These are phyloP conservation scores for Discostella stelligeroides DNA, from an alignment of 108 stramenopile species.

Conservation along the genomic window DNA sequence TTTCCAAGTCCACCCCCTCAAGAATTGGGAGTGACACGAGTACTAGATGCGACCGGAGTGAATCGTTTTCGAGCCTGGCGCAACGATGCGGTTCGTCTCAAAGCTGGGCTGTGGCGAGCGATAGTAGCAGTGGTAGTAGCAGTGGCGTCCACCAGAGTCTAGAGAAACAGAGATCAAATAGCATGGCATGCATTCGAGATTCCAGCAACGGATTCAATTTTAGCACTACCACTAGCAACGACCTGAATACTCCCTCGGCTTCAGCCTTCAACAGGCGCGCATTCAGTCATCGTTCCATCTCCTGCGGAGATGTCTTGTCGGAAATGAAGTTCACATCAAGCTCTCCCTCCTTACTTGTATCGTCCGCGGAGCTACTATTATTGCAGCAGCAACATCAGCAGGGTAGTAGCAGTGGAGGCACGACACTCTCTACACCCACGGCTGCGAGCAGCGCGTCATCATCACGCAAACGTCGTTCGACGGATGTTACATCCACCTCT, in stretches of 20 bases:
- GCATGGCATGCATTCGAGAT: not conserved
- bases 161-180: no score
- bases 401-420: not conserved
- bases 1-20: no score
- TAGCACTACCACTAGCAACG: no score
- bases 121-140: not conserved
- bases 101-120: not conserved
- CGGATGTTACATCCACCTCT: not conserved
- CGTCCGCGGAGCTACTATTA: not conserved
- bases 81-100: not conserved
- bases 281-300: not conserved
- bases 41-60: no score
- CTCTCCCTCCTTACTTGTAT: not conserved
- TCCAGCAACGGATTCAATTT: not conserved
- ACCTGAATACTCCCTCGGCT: conserved; percentile 3
- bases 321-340: not conserved
- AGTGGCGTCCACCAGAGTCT: no score
- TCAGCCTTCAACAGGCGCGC: not conserved
- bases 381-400: no score
- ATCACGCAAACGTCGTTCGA: not conserved
- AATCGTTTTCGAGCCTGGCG: not conserved
- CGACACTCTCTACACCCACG: not conserved
- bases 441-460: not conserved
- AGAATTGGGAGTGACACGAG: no score
- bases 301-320: not conserved